A percentile compares a stretch with the other conserved stretches of the same genome.
Evolutionary conservation across 2,329 filamentous ascomycete species (phyloP).

Genomic region (Bipolaris bicolor): DNA sequence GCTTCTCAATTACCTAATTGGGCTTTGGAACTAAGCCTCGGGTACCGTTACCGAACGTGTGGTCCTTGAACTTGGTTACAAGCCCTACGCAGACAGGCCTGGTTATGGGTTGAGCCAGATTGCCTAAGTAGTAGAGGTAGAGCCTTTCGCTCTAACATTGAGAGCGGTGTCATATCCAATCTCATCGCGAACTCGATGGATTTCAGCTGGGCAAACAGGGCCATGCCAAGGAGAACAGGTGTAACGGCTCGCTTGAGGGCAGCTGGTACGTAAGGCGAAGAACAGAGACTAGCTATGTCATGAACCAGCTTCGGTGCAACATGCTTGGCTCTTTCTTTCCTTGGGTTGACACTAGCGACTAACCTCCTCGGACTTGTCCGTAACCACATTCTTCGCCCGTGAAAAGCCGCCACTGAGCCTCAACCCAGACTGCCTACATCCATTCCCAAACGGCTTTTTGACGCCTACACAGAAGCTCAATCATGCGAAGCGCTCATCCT

Average conservation of each 20-base stretch:
- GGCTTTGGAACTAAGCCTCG: conserved; percentile 19
- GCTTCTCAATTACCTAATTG: conserved; percentile 9
- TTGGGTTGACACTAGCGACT: too few species aligned
- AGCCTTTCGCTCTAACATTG: conserved; percentile 31
- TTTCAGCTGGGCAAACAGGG: conserved; percentile 38
- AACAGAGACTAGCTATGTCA: background rate
- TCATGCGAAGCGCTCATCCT: background rate
- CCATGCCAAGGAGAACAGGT: conserved; percentile 28
- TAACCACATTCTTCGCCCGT: background rate
- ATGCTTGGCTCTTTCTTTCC: too few species aligned
- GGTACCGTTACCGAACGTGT: conserved; percentile 24
- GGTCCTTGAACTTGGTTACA: conserved; percentile 28
- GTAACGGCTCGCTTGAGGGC: conserved; percentile 13
- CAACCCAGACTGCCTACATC: conserved; percentile 1
- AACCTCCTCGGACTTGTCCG: too few species aligned
- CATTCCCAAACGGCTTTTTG: background rate
- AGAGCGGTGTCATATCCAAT: conserved; percentile 38
- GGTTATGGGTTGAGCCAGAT: conserved; percentile 32
- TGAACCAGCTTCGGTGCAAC: too few species aligned
- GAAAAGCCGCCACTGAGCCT: conserved; percentile 1
- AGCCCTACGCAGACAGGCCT: conserved; percentile 32
- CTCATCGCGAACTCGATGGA: conserved; percentile 37
- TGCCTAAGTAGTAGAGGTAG: conserved; percentile 35
- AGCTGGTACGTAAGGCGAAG: conserved; percentile 10
- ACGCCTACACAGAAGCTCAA: background rate